Evolutionary conservation across 2,329 filamentous ascomycete genomes (phyloP), one percentile per base, ranked within the genome.

Genomic region (Trichoderma sp.): DNA sequence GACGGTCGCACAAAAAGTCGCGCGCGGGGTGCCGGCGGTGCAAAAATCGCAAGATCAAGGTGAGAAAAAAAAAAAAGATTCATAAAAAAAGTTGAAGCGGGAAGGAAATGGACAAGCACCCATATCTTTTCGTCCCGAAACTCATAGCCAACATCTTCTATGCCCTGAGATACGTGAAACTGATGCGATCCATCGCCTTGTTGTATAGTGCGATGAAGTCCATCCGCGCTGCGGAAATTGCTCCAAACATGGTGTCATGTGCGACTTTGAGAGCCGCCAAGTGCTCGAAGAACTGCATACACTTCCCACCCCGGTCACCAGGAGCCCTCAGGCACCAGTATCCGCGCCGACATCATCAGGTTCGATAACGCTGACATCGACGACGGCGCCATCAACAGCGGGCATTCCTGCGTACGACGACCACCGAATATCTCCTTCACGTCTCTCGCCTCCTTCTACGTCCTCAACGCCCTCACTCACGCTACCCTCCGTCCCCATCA

Each of bases 1-100:
- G 89, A 75, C 84, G 88, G 76, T 89, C 89, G 53, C 89, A 92
- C 79, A 91, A 90, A 76, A 92, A 91, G 81, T 91, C 88, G 68
- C 85, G 89, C 73, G 86, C 88, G 63, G 89, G 89, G 57, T 92
- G 89, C 74, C 83, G 85, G 71, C 82, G 87, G 70, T 92, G 89
- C 79, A 92, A 91, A 80, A 82, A 83, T 68, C 83, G 89, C 71
- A 91, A 91, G 79, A 90, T 92, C 76, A 92, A 92, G 86, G 89
- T 89, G 24, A 66, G 40, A 13, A 21, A 19, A 58, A 24, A 58
- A 24, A 24, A 58, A 58, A 14, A 35, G 21, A 58, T 19, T 4
- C 24, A 29, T 13, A 31, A 29, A 61, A 7, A 43, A 40, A 13
- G 11, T 79, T 60, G 75, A 67, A 37, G 40, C 19, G 16, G 47